phyloP scores from a whole-genome alignment of 305 asterid species.

The Fraxinus sp. region DNA sequence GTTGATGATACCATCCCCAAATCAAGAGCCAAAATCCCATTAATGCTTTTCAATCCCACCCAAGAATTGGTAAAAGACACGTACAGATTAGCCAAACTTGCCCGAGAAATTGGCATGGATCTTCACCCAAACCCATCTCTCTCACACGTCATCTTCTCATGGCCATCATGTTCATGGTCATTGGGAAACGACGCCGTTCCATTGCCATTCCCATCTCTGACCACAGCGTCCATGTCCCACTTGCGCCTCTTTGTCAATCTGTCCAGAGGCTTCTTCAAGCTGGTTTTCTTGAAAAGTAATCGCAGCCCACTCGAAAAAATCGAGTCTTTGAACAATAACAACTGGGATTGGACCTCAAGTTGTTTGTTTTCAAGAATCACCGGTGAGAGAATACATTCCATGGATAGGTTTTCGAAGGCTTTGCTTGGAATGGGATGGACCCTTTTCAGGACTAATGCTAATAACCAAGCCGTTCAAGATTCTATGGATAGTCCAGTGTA shows the following conservation, averaged over 20 bases:
- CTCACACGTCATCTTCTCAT: constrained; percentile 62
- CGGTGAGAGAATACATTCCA: constrained; percentile 41
- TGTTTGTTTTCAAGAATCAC: constrained; percentile 33
- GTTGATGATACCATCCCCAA: constrained; percentile 7
- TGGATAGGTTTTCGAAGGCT: constrained; percentile 54
- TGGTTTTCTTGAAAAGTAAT: constrained; percentile 46
- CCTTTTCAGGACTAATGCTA: constrained; percentile 42
- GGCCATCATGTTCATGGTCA: constrained; percentile 46
- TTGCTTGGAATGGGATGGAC: constrained; percentile 65
- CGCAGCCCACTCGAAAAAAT: constrained; percentile 35
- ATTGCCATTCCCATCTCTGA: constrained; percentile 62
- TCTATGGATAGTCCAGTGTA: constrained; percentile 26
- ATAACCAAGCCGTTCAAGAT: constrained; percentile 19
- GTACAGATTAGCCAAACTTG: constrained; percentile 49
- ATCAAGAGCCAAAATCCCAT: constrained; percentile 39
- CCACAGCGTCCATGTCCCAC: constrained; percentile 51
- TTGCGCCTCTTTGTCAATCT: constrained; percentile 54
- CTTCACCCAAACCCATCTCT: constrained; percentile 60
- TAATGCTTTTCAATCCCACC: constrained; percentile 51
- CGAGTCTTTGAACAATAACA: constrained; percentile 41
- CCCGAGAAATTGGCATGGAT: constrained; percentile 62
- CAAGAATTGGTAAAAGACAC: constrained; percentile 55
- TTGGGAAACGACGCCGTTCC: constrained; percentile 51
- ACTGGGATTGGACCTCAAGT: constrained; percentile 47
- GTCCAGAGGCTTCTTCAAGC: constrained; percentile 58